Base-by-base conservation (phyloP, 1,284 basidiomycete genomes). In the Moniliophthora roreri region DNA sequence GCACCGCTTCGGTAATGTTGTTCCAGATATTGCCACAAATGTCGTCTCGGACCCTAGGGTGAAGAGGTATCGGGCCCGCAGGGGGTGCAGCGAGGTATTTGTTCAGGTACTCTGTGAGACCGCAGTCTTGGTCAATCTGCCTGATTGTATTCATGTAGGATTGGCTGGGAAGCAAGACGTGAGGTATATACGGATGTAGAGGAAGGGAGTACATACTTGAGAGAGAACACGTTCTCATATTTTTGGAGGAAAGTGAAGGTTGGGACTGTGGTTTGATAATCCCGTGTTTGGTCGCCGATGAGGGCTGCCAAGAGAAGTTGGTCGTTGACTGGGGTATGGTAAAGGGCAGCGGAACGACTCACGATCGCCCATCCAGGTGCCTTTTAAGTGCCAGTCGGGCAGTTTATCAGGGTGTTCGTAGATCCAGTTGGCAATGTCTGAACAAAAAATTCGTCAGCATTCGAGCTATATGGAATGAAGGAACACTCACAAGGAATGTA, bases 321-420 rank as follows among this genome's bases (percentile, higher is more conserved):
- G n/a, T n/a, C n/a, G n/a, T n/a, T n/a, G n/a, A n/a, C 38, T 7
- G 16, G n/a, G 7, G 18, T 13, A 46, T 11, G 11, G 4, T 4
- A n/a, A 32, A 28, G 4, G 24, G 2, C 6, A 15, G 13, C 28
- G 15, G 28, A 32, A 16, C 28, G n/a, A 64, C 82, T 63, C 60
- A 89, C 87, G 86, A 68, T 89, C 86, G 21, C 74, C 75, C 36
- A 89, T 81, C 84, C 85, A 90, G 36, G 87, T 81, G 4, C 87
- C 88, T 61, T 85, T 81, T 26, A 89, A 70, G 20, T 76, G 70
- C 20, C 89, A 71, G 49, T 80, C 76, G 6, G 90, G 66, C 0
- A 68, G 60, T 1, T 60, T 66, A 0, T 28, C 24, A 3, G 84
- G 79, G 50, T 89, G 70, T 32, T 78, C 76, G 60, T 82, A 87